These are phyloP conservation scores for Cystobasidium pallidum DNA, from an alignment of 1,284 basidiomycete genomes.

Conservation along the genomic window DNA sequence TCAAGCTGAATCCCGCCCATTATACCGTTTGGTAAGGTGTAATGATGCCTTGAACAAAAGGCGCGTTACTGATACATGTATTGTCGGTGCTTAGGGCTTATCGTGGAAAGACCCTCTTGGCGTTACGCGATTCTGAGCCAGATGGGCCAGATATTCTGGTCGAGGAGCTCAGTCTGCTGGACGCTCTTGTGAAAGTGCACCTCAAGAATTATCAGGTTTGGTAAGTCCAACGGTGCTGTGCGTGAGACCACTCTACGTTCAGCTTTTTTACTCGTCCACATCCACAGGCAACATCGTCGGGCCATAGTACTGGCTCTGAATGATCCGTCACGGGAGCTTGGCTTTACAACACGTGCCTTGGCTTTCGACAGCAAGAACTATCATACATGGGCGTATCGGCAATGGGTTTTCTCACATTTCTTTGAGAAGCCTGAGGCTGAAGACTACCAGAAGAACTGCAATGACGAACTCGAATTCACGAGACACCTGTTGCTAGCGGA, in stretches of 20 bases:
- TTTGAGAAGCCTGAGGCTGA: conserved; percentile 51
- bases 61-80: not conserved
- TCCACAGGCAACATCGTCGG: conserved; percentile 76
- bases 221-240: conserved; percentile 56
- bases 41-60: not conserved
- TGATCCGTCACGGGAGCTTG: conserved; percentile 68
- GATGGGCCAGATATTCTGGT: conserved; percentile 62
- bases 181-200: conserved; percentile 75
- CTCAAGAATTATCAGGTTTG: conserved; percentile 96
- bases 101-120: conserved; percentile 78
- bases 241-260: not conserved
- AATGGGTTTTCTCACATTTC: conserved; percentile 85
- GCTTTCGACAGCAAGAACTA: conserved; percentile 85
- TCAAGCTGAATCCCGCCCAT: conserved; percentile 85
- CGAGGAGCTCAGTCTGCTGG: conserved; percentile 77
- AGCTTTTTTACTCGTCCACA: not conserved
- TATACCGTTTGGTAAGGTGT: conserved; percentile 82
- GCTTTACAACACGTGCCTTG: conserved; percentile 73
- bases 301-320: conserved; percentile 65
- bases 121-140: conserved; percentile 60
- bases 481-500: conserved; percentile 64
- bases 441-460: conserved; percentile 17
- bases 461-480: conserved; percentile 59
- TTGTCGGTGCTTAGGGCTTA: conserved; percentile 71
- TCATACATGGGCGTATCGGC: conserved; percentile 92